Conservation (phyloP, 345 rosid genomes). For the Trapa incisa region DNA sequence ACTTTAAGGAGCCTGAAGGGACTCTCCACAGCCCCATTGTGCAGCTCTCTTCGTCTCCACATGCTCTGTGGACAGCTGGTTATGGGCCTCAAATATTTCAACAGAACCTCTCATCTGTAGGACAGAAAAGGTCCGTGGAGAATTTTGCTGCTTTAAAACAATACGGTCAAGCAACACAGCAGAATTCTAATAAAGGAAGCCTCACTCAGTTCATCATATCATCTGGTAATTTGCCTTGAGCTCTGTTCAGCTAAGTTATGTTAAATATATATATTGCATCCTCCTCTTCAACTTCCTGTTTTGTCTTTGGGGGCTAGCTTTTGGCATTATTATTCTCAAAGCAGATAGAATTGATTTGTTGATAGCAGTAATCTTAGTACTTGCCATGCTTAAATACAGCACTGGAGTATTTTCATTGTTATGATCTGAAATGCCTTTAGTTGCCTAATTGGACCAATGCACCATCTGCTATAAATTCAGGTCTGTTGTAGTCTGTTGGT, state of each 20-base stretch:
- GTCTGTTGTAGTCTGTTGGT: not conserved
- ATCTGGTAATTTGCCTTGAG: constrained; percentile 30
- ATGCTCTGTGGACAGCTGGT: constrained; percentile 43
- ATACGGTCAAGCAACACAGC: constrained; percentile 17
- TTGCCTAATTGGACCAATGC: not conserved
- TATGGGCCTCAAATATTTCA: constrained; percentile 41
- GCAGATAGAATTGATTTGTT: not conserved
- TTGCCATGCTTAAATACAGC: no score
- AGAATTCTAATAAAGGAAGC: constrained; percentile 27
- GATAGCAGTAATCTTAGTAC: not conserved
- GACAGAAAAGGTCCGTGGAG: constrained; percentile 18
- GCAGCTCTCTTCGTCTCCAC: constrained; percentile 36
- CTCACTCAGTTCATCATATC: constrained; percentile 43
- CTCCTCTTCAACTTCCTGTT: not conserved
- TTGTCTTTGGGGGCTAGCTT: not conserved
- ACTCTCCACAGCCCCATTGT: constrained; percentile 28
- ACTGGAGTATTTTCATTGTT: not conserved
- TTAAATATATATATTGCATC: not conserved
- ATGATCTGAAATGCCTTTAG: not conserved
- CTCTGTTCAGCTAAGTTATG: not conserved
- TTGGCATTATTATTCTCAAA: not conserved
- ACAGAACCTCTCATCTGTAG: constrained; percentile 31
- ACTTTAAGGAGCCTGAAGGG: constrained; percentile 59
- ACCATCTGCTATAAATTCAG: not conserved
- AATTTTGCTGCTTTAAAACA: constrained; percentile 25